Base-by-base conservation (phyloP, 169 alveolate species). In the Ichthyophthirius multifiliis region DNA sequence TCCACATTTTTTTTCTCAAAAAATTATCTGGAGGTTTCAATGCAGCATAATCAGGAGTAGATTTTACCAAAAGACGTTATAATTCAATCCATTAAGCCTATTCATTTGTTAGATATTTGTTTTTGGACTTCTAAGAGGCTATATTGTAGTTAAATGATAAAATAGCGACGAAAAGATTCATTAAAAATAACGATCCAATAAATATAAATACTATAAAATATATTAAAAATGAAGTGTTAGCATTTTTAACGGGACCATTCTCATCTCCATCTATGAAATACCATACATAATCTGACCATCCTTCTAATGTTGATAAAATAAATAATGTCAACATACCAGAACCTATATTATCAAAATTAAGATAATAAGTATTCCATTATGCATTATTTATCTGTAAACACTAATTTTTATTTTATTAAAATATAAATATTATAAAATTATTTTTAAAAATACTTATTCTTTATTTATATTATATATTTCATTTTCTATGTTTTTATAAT, bases 131-230 rank as follows among this genome's bases (percentile, higher is more conserved):
- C 45, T 83, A 81, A 39, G 85, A 76, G 31, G 93, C 90, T 73
- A 91, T 89, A 43, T 89, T 85, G 64, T 91, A 92, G 32, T 92
- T 88, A 7, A 86, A 92, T n/a, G 88, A 86, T 18, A 92, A 87
- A 13, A 92, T 96, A 3, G 96, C 96, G 27, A 91, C 82, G 81
- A 93, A 95, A 32, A 95, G 64, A 76, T 95, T 92, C 77, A 95
- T 88, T 37, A 93, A 83, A 85, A 93, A 95, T 82, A 95, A 90
- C 1, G 94, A 83, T 4, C 93, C 89, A 7, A 92, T 64, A 43
- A 92, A 93, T 16, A 95, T 90, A 76, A 90, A 95, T 16, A 81
- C 80, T 13, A 93, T 85, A 65, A 91, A 90, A 46, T 81, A 84
- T 43, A 93, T 39, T 9, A 93, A 65, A 13, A 89, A 82, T 30